Evolutionary conservation across 2,329 filamentous ascomycete species (phyloP), one percentile per base, ranked within the genome.

Genomic region (Plenodomus tracheiphilus): DNA sequence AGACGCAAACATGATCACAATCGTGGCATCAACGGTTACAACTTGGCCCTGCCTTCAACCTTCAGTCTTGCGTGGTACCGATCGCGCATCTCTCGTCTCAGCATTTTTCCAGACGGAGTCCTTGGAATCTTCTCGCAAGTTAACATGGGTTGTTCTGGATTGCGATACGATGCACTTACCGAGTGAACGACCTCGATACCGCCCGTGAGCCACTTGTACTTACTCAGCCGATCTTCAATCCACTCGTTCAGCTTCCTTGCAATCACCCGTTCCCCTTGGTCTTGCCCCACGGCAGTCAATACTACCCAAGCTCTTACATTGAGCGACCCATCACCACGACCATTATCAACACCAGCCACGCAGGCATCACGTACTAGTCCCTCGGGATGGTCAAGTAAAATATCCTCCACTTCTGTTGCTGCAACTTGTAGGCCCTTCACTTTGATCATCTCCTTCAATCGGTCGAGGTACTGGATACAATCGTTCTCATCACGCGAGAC

Each of bases 401-500:
- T 61, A n/a, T 70, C 74, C 60, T 79, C 77, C 1, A 80, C 66
- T 42, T 79, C 77, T 0, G 76, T 76, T 2, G 77, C 77, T 6
- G 77, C 74, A n/a, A 79, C 76, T 64, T 79, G 77, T 34, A 77
- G 68, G 2, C 77, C 77, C 57, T 78, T 78, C 11, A 77, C 76
- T 49, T 78, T 79, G 54, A 78, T 78, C 41, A 78, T 68, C 49
- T 78, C 72, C 59, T 76, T 70, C 9, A 65, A 40, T 7, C 72
- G 64, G 53, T 77, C 75, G 2, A 76, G 51, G 35, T 65, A 67
- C 30, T 58, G 53, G 4, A 67, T 56, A 1, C 59, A 41, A 46
- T 68, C 65, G 1, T 47, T 21, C 41, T 62, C 54, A 45, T 69
- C 66, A 4, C 65, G 52, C 51, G 58, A 47, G 2, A 68, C 60